Conservation (phyloP, 2,329 filamentous ascomycete genomes). For the Cercospora sesami region DNA sequence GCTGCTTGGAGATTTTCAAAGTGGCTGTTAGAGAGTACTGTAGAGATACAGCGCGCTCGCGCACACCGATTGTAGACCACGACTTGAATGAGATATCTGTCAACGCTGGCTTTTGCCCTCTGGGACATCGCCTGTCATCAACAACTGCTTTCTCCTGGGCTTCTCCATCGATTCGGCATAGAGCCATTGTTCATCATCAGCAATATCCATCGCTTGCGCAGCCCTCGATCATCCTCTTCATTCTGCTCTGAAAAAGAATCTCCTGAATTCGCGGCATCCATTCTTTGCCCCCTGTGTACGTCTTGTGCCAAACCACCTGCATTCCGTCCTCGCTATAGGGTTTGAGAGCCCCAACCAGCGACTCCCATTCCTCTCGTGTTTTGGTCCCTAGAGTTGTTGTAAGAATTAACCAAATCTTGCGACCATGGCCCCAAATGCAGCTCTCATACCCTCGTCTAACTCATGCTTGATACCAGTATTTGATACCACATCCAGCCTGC, state of each 20-base stretch:
- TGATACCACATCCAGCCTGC: background rate
- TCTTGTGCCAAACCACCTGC: constrained; percentile 1
- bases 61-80: background rate
- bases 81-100: background rate
- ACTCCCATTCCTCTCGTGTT: background rate
- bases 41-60: background rate
- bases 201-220: background rate
- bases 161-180: background rate
- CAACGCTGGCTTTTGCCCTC: background rate
- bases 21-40: background rate
- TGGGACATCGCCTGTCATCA: background rate
- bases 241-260: background rate
- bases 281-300: background rate
- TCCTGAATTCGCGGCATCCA: background rate
- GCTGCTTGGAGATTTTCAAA: background rate
- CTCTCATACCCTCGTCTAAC: background rate
- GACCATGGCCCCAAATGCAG: background rate
- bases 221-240: constrained; percentile 4
- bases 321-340: background rate
- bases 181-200: background rate
- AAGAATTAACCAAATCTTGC: background rate
- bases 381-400: background rate
- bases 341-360: background rate
- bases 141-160: background rate
- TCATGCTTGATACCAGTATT: constrained; percentile 1